Percentiles rank a stretch among this genome's conserved stretches.
Conservation (phyloP, 257 asterid genomes). For the Solanum peruvianum region DNA sequence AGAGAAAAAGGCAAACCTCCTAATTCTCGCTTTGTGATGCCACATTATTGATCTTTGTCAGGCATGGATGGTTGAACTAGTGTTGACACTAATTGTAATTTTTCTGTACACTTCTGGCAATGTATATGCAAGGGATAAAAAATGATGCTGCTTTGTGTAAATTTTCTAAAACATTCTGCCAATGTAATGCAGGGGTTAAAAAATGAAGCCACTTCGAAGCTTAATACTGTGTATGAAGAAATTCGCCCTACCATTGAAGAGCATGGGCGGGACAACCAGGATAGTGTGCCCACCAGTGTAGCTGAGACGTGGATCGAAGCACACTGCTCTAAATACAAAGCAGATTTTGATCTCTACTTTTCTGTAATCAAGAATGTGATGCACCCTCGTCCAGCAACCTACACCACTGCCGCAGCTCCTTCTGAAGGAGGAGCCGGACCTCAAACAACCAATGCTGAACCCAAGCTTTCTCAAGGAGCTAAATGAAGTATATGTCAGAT, state of each 20-base stretch:
- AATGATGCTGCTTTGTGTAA: conserved; percentile 21
- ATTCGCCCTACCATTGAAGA: conserved; percentile 89
- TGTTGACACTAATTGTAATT: background rate
- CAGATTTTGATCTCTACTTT: conserved; percentile 59
- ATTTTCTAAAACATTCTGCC: background rate
- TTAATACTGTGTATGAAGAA: conserved; percentile 58
- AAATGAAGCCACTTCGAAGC: conserved; percentile 43
- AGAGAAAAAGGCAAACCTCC: background rate
- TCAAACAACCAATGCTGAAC: conserved; percentile 1
- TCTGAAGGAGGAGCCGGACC: conserved; percentile 10
- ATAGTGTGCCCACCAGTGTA: conserved; percentile 57
- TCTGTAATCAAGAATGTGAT: conserved; percentile 59
- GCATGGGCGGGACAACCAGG: conserved; percentile 81
- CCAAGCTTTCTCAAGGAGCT: background rate
- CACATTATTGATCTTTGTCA: background rate
- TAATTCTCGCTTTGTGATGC: background rate
- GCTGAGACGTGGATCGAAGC: conserved; percentile 93
- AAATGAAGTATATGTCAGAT: background rate
- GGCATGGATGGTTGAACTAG: background rate
- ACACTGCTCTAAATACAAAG: conserved; percentile 50
- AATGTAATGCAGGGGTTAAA: conserved; percentile 43
- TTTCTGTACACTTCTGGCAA: background rate
- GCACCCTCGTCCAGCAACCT: conserved; percentile 23
- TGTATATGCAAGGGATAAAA: conserved; percentile 44
- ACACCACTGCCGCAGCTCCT: conserved; percentile 4